Evolutionary conservation across 257 asterid genomes (phyloP).

Genomic region (Linderniella brevidens): DNA sequence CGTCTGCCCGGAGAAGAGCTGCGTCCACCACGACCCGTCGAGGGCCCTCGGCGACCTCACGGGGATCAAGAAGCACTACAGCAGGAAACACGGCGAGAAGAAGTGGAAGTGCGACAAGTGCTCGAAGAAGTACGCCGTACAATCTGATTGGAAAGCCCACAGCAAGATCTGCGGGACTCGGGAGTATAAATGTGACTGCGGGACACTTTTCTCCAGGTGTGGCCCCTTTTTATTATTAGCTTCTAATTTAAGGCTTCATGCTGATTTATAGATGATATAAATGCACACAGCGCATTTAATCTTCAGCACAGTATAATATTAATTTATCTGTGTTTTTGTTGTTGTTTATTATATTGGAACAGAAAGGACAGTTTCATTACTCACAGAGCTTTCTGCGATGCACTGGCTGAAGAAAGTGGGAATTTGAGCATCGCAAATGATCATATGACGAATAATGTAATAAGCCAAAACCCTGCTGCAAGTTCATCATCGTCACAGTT

Average conservation of each 20-base stretch:
- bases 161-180: constrained; percentile 87
- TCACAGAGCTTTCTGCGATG: constrained; percentile 86
- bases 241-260: too few relatives aligned
- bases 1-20: constrained; percentile 70
- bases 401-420: constrained; percentile 67
- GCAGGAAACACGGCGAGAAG: constrained; percentile 89
- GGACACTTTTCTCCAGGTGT: constrained; percentile 91
- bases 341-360: constrained; percentile 7
- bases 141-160: constrained; percentile 96
- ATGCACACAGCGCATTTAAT: not conserved
- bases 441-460: constrained; percentile 16
- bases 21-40: constrained; percentile 75
- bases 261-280: not conserved
- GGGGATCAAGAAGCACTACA: constrained; percentile 69
- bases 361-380: constrained; percentile 94
- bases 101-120: constrained; percentile 92
- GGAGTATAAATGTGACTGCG: constrained; percentile 90
- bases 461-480: constrained; percentile 14
- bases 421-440: constrained; percentile 57
- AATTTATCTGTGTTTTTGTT: too few relatives aligned
- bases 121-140: constrained; percentile 82
- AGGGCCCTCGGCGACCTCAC: constrained; percentile 84
- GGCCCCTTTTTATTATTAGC: too few relatives aligned
- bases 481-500: constrained; percentile 19
- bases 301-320: too few relatives aligned